Conservation (phyloP, 2,329 filamentous ascomycete species). For the Alternaria sp. region DNA sequence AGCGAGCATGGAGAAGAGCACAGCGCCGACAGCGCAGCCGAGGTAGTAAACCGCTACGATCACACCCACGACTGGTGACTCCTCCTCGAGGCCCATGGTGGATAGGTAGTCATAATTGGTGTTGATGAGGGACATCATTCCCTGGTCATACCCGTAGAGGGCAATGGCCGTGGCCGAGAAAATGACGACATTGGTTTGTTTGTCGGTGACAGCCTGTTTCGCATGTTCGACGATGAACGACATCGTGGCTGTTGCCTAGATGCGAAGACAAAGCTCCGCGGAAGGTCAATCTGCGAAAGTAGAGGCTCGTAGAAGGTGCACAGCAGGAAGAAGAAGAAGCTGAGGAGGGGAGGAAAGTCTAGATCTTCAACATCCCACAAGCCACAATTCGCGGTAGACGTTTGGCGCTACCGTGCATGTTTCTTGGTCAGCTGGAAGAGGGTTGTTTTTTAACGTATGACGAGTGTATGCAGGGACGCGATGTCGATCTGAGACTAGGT, state of each 20-base stretch:
- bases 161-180: slow-evolving; percentile 62
- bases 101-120: slow-evolving; percentile 62
- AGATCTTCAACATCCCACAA: neutral
- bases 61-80: slow-evolving; percentile 62
- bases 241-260: slow-evolving; percentile 4
- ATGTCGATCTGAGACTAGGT: slow-evolving; percentile 18
- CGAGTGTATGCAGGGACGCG: slow-evolving; percentile 22
- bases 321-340: neutral
- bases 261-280: neutral
- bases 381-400: neutral
- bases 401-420: slow-evolving; percentile 2
- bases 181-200: slow-evolving; percentile 58
- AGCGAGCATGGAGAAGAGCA: slow-evolving; percentile 62
- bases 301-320: neutral
- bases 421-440: slow-evolving; percentile 22
- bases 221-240: slow-evolving; percentile 5
- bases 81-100: slow-evolving; percentile 62
- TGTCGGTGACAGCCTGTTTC: slow-evolving; percentile 37
- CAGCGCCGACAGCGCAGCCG: slow-evolving; percentile 64
- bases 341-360: neutral
- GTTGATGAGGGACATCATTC: slow-evolving; percentile 62
- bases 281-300: neutral
- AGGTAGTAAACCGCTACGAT: slow-evolving; percentile 69
- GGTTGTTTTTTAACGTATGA: slow-evolving; percentile 17
- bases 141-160: slow-evolving; percentile 58